Evolutionary conservation across 164 flowering plant species (phyloP), one percentile per base, ranked within the genome.

Genomic region (Warburgia ugandensis): DNA sequence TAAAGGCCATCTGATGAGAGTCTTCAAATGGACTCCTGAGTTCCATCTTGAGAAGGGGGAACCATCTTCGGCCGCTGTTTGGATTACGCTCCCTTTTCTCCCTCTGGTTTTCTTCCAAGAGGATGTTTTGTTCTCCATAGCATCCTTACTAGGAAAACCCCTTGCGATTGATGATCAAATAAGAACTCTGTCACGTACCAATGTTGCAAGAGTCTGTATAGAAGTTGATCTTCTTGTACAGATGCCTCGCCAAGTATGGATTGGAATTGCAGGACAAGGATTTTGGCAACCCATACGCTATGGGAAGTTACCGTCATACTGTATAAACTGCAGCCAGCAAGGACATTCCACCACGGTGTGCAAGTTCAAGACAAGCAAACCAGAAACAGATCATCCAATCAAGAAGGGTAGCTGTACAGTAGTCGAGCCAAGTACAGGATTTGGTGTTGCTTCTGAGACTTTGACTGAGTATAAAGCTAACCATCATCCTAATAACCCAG

Each of bases 151-250:
- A 8, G 49, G 49, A 19, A 28, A 27, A 19, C 31, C 28, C 20
- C 16, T 45, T n/a, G 33, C 49, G 8, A 13, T 28, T 25, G 49
- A 45, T 16, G 32, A 23, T 12, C 17, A 10, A 3, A 45, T 32
- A 4, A 11, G 19, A 20, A 45, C 25, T 28, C 5, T 12, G 5
- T 12, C 49, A 1, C 12, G 49, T 14, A 26, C 32, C 11, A 28
- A 45, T 17, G 32, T 26, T 3, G 49, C 49, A 3, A 45, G 49
- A 45, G 32, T 45, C 16, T 45, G 49, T 16, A 32, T 45, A 32
- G 49, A 26, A 9, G 16, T 45, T 28, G 50, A 47, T 29, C 50
- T 47, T 20, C 21, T n/a, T 10, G 17, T 28, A 29, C 11, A 14
- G 1, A 32, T 28, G 9, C 50, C 50, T 16, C 13, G 10, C 2